Evolutionary conservation across 2,329 filamentous ascomycete species (phyloP), one percentile per base, ranked within the genome.

Genomic region (Cercospora janseana): DNA sequence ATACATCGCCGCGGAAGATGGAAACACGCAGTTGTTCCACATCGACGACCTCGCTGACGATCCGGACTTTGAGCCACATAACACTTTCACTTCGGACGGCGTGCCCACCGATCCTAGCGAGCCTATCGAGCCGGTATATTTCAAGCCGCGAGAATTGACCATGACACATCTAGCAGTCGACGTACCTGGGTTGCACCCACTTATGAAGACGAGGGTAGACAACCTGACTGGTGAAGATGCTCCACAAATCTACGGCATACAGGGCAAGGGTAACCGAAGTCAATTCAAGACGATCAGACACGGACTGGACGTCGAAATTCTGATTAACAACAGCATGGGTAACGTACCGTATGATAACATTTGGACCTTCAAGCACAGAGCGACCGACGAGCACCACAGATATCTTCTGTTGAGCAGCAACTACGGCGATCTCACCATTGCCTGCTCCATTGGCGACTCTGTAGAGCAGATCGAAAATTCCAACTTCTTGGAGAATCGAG

Each of bases 31-130:
- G 53, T 90, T 98, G 60, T 98, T 97, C 69, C 92, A 97, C 67
- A 95, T 99, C 56, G 90, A 96, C 68, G 95, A 95, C 64, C 81
- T 99, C 5, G 94, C 92, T 32, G 93, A 98, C 56, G 92, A 97
- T 62, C 90, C 95, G 55, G 87, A 95, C 2, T 90, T 65, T 26
- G 65, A 97, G 69, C 78, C 83, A 1, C 87, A 95, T 46, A 66
- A 67, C 51, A 61, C 55, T 35, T 66, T 66, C 54, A 59, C 56
- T 3, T 66, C 64, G 4, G 63, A 65, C 20, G 58, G 78, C 87
- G 56, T 95, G 58, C 85, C 89, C 0, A 79, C 85, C 0, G 89
- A 96, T 61, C 81, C 87, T 0, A 77, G 76, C 5, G 82, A 85
- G 13, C 72, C 82, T 0, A 90, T 90, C 58, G 79, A 83, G 2